Evolutionary conservation across 2,329 filamentous ascomycete genomes (phyloP), one percentile per base, ranked within the genome.

Genomic region (Colletotrichum camelliae): DNA sequence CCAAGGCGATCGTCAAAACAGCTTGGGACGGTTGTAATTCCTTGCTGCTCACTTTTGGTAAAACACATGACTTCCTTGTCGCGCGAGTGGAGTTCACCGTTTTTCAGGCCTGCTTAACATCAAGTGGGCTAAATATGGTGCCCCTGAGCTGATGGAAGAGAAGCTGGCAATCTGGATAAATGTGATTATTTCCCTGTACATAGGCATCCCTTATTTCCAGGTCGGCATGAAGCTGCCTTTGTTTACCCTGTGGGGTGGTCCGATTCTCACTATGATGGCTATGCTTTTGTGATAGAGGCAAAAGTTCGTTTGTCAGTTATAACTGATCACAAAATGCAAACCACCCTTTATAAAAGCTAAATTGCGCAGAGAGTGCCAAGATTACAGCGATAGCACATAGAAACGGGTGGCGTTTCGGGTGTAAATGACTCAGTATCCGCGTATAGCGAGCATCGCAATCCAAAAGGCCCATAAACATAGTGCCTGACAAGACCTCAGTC

Each of bases 31-130:
- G 43, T 5, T 48, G 43, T 2, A 48, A 48, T 10, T 21, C 43
- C 43, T 48, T 21, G 43, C 43, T 48, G 12, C 43, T 48, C n/a
- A 48, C 43, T 21, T 48, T n/a, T 5, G 0, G 43, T 48, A 21
- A 4, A 1, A 13, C 1, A 1, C 43, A 48, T 13, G 0, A 48
- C 4, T 0, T 0, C 18, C 9, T 48, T 0, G n/a, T 21, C n/a
- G 1, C 0, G 18, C 6, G 4, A 21, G 43, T 5, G 3, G 12
- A 48, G 43, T 21, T 48, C 7, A 48, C 43, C 5, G 4, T 21
- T 12, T 4, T 6, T 1, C 10, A 48, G 43, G 18, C 43, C 43
- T 48, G 9, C 43, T 48, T 10, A 48, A 48, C n/a, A n/a, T 48
- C 3, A 48, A 48, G 18, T 48, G 43, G 43, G 43, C 43, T n/a